Percentiles rank a stretch among this genome's conserved stretches.
Conservation (phyloP, 306 rosid species). For the Corylus americana region DNA sequence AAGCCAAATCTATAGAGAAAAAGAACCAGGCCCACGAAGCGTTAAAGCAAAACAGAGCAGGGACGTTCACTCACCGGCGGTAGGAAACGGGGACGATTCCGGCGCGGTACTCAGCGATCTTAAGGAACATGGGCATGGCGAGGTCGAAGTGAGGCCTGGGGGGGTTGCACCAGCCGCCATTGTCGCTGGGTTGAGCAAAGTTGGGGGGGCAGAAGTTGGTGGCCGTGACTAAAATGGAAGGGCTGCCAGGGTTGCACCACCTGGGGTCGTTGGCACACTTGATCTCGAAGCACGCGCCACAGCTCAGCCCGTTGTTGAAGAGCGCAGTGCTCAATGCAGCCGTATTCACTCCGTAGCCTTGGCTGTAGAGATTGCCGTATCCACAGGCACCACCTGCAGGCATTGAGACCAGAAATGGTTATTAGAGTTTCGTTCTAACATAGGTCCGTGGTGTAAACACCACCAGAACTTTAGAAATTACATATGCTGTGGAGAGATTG, state of each 20-base stretch:
- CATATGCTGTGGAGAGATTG: not conserved
- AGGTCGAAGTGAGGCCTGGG: constrained; percentile 94
- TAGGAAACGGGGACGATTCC: constrained; percentile 90
- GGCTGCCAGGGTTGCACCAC: constrained; percentile 91
- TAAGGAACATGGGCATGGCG: constrained; percentile 98
- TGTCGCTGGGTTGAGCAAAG: constrained; percentile 75
- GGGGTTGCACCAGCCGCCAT: constrained; percentile 99
- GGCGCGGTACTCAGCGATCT: constrained; percentile 93
- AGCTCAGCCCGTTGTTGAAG: constrained; percentile 82
- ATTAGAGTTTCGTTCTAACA: not conserved
- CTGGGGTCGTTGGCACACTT: constrained; percentile 72
- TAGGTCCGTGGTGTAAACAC: not conserved
- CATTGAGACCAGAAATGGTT: not conserved
- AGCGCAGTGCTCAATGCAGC: constrained; percentile 95
- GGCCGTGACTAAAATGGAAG: constrained; percentile 83
- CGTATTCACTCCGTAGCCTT: constrained; percentile 90
- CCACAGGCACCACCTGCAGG: constrained; percentile 90
- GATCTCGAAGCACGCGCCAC: constrained; percentile 89
- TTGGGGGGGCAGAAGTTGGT: constrained; percentile 97
- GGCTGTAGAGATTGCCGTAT: constrained; percentile 91
- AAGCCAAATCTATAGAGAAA: not conserved
- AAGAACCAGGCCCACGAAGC: not conserved
- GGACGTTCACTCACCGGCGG: constrained; percentile 68
- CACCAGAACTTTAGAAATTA: not conserved
- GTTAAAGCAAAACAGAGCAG: not conserved